Evolutionary conservation across 2,329 filamentous ascomycete genomes (phyloP), one percentile per base, ranked within the genome.

Genomic region (Chaetomiaceae sp.): DNA sequence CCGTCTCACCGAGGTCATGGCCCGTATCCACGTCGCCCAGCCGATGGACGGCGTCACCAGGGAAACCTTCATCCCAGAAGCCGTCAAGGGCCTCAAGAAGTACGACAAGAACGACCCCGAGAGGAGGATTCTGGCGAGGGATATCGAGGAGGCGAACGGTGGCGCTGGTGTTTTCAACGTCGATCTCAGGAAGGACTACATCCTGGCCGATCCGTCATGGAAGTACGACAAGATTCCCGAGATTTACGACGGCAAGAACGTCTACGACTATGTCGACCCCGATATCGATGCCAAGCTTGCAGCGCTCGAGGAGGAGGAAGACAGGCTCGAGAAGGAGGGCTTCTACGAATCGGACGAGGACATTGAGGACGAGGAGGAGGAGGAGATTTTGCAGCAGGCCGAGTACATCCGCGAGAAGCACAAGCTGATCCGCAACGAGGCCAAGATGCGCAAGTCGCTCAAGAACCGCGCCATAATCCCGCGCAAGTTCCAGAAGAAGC

Each of bases 401-500:
- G 89, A 96, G 60, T 77, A 95, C 57, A 99, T 99, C 72, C 87
- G 92, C 59, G 91, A 96, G 78, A 96, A 97, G 83, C 86, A 90
- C 64, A 82, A 86, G 59, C 79, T 96, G 58, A 94, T 97, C 74
- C 85, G 89, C 68, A 97, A 97, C 73, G 94, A 95, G 66, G 88
- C 90, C 59, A 88, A 89, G 75, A 91, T 95, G 86, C 89, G 90
- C 75, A 97, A 96, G 79, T 87, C 87, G 38, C 84, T 99, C 70
- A 97, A 99, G 86, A 99, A 99, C 79, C 84, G 91, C 63, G 92
- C 94, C 58, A 82, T 92, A 63, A 95, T 99, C 60, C 95, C 94
- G 22, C 85, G 94, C 66, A 88, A 85, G 63, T 81, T 84, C 62
- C 84, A 86, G 69, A 83, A 89, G 70, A 90, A 91, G 77, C 86